Conservation (phyloP, 208 protist genomes). For the Trypanosoma cruzi region DNA sequence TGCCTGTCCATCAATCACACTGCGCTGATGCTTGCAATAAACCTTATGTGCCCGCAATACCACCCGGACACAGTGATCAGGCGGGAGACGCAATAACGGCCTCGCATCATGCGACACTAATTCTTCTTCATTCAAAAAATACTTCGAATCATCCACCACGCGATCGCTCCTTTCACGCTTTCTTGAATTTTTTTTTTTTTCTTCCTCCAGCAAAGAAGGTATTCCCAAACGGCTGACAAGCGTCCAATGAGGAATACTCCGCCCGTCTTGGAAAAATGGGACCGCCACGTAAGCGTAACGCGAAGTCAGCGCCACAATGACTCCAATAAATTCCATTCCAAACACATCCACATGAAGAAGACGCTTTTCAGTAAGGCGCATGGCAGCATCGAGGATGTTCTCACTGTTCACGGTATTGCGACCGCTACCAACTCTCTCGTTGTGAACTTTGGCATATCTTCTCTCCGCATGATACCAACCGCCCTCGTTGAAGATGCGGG, state of each 20-base stretch:
- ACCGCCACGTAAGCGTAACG: constrained; percentile 80
- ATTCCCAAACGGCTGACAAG: constrained; percentile 29
- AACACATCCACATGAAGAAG: constrained; percentile 71
- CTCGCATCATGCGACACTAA: constrained; percentile 42
- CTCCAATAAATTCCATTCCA: constrained; percentile 68
- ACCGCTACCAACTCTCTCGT: constrained; percentile 1
- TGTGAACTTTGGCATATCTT: background rate
- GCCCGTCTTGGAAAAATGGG: constrained; percentile 28
- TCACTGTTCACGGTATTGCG: background rate
- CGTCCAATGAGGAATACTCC: constrained; percentile 9
- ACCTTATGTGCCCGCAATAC: constrained; percentile 65
- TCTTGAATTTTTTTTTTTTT: background rate
- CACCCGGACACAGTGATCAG: constrained; percentile 30
- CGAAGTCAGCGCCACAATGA: constrained; percentile 49
- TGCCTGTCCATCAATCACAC: background rate
- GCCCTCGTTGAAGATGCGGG: constrained; percentile 75
- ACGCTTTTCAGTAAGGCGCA: constrained; percentile 9
- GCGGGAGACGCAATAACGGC: constrained; percentile 18
- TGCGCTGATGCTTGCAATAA: constrained; percentile 36
- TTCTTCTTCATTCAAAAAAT: constrained; percentile 22
- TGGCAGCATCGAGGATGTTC: constrained; percentile 20
- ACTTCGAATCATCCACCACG: constrained; percentile 1
- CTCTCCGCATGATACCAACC: constrained; percentile 39
- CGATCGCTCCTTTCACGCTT: constrained; percentile 15
- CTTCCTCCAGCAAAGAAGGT: constrained; percentile 24